Evolutionary conservation across 768 basidiomycete species (phyloP), one percentile per base, ranked within the genome.

Genomic region (Amyloporia xantha): DNA sequence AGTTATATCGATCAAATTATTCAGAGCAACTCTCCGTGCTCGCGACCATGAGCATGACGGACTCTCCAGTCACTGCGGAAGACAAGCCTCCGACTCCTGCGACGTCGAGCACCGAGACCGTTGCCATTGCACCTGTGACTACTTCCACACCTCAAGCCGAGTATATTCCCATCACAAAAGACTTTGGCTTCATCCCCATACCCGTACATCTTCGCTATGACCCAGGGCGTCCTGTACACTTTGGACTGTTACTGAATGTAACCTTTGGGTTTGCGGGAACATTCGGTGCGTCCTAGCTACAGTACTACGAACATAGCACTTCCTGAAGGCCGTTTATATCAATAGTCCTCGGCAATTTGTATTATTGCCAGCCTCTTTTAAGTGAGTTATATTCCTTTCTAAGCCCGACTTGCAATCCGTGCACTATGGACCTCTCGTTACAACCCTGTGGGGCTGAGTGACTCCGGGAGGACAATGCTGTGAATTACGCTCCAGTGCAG

Each of bases 311-410:
- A 9, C 42, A 15, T 15, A 33, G 7, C 7, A 27, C 42, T 15
- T 6, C 6, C 3, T 41, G n/a, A 21, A 23, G 5, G 17, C 15
- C 15, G 30, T 15, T 33, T 33, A 15, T 33, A 15, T 28, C 11
- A 15, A 20, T n/a, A 84, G 83, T 68, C 36, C 79, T 81, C 13
- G 76, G 79, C 15, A 91, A 91, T 58, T 62, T 91, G 41, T 91
- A 91, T 59, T 92, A 91, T 55, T 86, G 82, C 51, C 86, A 89
- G 67, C 89, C 89, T 0, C 61, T 92, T 57, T 66, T 91, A 12
- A 86, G 88, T 80, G 62, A 53, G 27, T 54, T 52, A 2, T 41
- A 56, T 37, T 60, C 41, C 15, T 56, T 13, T 10, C 28, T 50
- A 23, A 49, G 56, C 43, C 2, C 26, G 24, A 1, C 4, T 5